Base-by-base conservation (phyloP, 345 rosid species). In the Pistacia integerrima region DNA sequence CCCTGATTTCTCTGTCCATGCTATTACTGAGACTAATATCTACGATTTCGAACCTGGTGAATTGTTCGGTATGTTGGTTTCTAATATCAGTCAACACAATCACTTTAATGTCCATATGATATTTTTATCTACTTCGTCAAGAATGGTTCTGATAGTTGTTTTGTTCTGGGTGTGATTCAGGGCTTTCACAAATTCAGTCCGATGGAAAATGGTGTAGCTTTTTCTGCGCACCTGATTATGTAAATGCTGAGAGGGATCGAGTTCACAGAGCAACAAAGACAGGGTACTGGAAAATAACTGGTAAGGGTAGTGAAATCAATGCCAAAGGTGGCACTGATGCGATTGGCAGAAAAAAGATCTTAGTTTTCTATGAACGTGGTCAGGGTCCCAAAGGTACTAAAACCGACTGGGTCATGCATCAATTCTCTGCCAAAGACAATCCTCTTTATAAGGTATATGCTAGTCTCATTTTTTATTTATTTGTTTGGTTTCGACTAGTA, bases 221-320 rank as follows among this genome's bases (percentile, higher is more conserved):
- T 73, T 89, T 80, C 65, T 70, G 72, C 8, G 74, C 48, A 0
- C 80, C 25, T 10, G 69, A 73, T 52, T 60, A 60, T 57, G 74
- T 68, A 4, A 25, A 70, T 2, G 2, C 4, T 25, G 80, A 80
- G 8, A 74, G 78, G 54, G 69, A 55, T 5, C 67, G 64, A 1
- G 51, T 18, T 1, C 74, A 80, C 57, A 80, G 93, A 73, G 77
- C 55, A 1, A 82, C 86, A 8, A 44, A 17, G 35, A 4, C 11
- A 33, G 91, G 93, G 4, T 77, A 8, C 46, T 89, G 90, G 90
- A 87, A 89, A 78, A 5, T 65, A 35, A 84, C 90, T 0, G 92
- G 92, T 14, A 70, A 35, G 3, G 57, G 49, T 66, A 80, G 86
- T 1, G 2, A 33, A 25, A 65, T 85, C 54, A 75, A 69, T 36